Base-by-base conservation (phyloP, 129 eudicot species). In the Scalesia atractyloides region DNA sequence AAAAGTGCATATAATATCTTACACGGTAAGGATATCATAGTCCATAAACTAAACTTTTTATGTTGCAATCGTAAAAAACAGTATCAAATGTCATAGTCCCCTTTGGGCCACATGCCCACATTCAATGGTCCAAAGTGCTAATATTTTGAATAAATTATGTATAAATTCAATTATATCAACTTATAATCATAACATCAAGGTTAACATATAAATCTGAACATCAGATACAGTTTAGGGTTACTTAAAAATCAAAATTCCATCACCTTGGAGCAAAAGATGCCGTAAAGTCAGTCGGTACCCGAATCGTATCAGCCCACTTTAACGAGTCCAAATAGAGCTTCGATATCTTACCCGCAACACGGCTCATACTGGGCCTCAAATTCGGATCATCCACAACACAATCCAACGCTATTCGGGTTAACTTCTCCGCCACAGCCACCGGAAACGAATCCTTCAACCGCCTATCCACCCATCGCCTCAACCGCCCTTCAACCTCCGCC, bases 381-480 rank as follows among this genome's bases (percentile, higher is more conserved):
- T 73, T 80, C 74, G 97, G 93, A 59, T 94, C 97, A 73, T 49
- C 85, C 4, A 82, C 79, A 3, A 90, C 88, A 64, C 98, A 94
- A 34, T 86, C 83, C 78, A 94, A 26, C 7, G 93, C 98, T n/a
- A 94, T 82, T 47, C 96, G 89, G 54, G 83, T 82, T 80, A 90
- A 9, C 49, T 73, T 83, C 77, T 86, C 96, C 56, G 81, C 96
- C 51, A 88, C 93, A 33, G 71, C 79, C 69, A 94, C 97, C 79
- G 98, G 98, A 61, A 86, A 94, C 44, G 98, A 94, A 63, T 94
- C 98, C 79, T 70, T 88, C 73, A 94, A 43, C 85, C 98, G 60
- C 78, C 81, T 39, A 73, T 90, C 98, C 76, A 88, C 79, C 98
- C 98, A 90, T 78, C 80, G 68, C 82, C 98, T 82, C 80, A 94